A percentile compares a stretch with the other conserved stretches of the same genome.
phyloP scores from a whole-genome alignment of 208 protist species.

The Leishmania aethiopica region DNA sequence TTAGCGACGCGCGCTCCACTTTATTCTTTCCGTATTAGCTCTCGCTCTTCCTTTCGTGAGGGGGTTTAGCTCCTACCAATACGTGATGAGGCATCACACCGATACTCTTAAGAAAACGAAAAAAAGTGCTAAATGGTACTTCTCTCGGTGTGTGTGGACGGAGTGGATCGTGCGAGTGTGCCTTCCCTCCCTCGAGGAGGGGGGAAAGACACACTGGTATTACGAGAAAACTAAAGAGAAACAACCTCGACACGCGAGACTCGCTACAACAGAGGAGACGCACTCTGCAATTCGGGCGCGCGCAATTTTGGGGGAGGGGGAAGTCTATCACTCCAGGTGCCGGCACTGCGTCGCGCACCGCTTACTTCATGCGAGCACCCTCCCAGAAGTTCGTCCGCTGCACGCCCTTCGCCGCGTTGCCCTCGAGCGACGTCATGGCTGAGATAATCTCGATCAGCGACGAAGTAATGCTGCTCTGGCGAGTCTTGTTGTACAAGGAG shows the following conservation, averaged over 20 bases:
- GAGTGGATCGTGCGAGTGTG: neutral
- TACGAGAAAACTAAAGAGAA: neutral
- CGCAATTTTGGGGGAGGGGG: neutral
- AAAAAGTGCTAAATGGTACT: slow-evolving; percentile 4
- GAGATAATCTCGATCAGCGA: slow-evolving; percentile 92
- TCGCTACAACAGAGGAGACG: neutral
- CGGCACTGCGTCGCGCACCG: neutral
- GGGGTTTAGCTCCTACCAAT: slow-evolving; percentile 5
- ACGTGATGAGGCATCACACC: neutral
- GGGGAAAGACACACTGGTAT: neutral
- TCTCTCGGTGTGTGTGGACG: neutral
- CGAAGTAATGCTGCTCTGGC: slow-evolving; percentile 89
- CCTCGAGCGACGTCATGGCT: slow-evolving; percentile 90
- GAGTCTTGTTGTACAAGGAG: slow-evolving; percentile 92
- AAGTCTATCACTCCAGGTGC: neutral
- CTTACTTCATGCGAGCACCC: slow-evolving; percentile 56
- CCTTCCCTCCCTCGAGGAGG: neutral
- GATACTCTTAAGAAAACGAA: slow-evolving; percentile 3
- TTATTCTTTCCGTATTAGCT: neutral
- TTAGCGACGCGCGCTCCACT: neutral
- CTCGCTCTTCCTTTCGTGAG: neutral
- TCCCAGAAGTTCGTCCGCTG: slow-evolving; percentile 89
- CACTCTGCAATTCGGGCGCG: neutral
- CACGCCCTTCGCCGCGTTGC: slow-evolving; percentile 78
- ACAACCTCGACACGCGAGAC: neutral